Percentiles rank a stretch among this genome's conserved stretches.
These are phyloP conservation scores for Castanopsis chinensis DNA, from an alignment of 306 rosid genomes.

Conservation along the genomic window DNA sequence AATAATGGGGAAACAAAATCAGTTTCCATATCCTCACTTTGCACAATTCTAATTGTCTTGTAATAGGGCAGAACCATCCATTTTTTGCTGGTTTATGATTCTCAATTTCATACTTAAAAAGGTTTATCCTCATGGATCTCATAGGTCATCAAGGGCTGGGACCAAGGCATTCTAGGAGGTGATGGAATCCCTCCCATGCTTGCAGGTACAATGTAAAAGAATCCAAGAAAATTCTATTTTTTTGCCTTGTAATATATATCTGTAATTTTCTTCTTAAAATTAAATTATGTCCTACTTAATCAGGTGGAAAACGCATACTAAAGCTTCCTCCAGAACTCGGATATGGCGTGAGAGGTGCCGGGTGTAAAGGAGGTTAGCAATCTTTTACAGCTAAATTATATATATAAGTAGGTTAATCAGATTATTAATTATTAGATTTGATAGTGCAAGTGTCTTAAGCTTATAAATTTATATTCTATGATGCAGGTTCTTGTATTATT, in stretches of 20 bases:
- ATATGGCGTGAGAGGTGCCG: conserved; percentile 91
- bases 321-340: conserved; percentile 94
- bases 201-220: conserved; percentile 45
- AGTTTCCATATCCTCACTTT: not conserved
- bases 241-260: not conserved
- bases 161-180: conserved; percentile 85
- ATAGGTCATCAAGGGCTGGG: conserved; percentile 98
- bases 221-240: not conserved
- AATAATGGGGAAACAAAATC: not conserved
- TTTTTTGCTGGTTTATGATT: not conserved
- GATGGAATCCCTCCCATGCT: conserved; percentile 98
- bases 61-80: not conserved
- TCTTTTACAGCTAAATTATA: conserved; percentile 12
- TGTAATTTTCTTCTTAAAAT: not conserved
- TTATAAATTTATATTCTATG: conserved; percentile 1
- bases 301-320: conserved; percentile 81
- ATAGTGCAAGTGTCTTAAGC: not conserved
- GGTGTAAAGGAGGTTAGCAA: conserved; percentile 83
- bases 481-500: conserved; percentile 84
- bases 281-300: not conserved
- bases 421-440: not conserved
- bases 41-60: not conserved
- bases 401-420: not conserved
- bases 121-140: conserved; percentile 6
- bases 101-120: not conserved